A percentile compares a stretch with the other conserved stretches of the same genome.
These are phyloP conservation scores for Trichoderma sp. DNA, from an alignment of 2,329 filamentous ascomycete species.

Conservation along the genomic window DNA sequence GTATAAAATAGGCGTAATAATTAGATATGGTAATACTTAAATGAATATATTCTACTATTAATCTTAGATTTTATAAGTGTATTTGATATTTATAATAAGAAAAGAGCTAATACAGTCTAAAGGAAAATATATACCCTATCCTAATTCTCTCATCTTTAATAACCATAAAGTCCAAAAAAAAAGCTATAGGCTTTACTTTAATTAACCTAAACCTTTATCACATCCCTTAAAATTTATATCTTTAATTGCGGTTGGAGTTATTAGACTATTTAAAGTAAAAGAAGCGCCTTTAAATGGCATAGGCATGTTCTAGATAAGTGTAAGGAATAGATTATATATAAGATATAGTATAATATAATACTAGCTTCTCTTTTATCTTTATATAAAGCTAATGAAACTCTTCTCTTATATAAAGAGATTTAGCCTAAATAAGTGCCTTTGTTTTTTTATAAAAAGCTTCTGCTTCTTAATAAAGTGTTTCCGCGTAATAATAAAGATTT, in stretches of 20 bases:
- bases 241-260: constrained; percentile 1
- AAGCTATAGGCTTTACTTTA: not conserved
- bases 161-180: not conserved
- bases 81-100: not conserved
- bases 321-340: too few species aligned
- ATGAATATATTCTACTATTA: constrained; percentile 18
- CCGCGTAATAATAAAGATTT: too few species aligned
- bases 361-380: too few species aligned
- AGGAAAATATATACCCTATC: constrained; percentile 8
- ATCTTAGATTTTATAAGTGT: not conserved
- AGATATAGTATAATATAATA: too few species aligned
- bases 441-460: too few species aligned
- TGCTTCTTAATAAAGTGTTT: too few species aligned
- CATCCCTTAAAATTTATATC: not conserved
- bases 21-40: constrained; percentile 26
- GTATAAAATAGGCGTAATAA: constrained; percentile 24
- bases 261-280: not conserved
- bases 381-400: too few species aligned
- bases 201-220: not conserved
- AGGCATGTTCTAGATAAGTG: too few species aligned
- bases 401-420: too few species aligned
- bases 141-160: not conserved
- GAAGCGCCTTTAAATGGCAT: not conserved
- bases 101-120: not conserved
- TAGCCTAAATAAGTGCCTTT: too few species aligned